Evolutionary conservation across 2,329 filamentous ascomycete genomes (phyloP).

Genomic region (Teratosphaeria gauchensis): DNA sequence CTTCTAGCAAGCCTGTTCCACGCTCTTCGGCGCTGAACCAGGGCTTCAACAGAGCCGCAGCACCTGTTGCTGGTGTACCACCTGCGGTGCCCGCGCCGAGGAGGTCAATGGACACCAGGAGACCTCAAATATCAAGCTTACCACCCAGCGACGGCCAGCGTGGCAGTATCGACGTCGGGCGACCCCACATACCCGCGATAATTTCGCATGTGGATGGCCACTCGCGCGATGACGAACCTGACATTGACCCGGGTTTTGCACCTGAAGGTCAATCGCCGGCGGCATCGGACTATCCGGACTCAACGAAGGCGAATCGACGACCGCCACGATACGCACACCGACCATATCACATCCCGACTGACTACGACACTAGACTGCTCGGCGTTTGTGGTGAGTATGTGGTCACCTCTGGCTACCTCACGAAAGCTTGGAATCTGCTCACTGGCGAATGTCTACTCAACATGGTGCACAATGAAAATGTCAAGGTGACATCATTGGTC

Average conservation of each 20-base stretch:
- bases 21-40: constrained; percentile 16
- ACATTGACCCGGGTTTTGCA: constrained; percentile 19
- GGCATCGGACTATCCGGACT: constrained; percentile 62
- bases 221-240: constrained; percentile 33
- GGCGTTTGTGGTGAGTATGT: constrained; percentile 82
- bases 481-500: constrained; percentile 68
- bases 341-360: constrained; percentile 66
- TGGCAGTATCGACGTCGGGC: constrained; percentile 34
- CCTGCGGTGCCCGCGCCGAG: constrained; percentile 27
- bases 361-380: constrained; percentile 77
- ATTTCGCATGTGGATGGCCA: constrained; percentile 24
- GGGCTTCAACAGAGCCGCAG: constrained; percentile 16
- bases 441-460: constrained; percentile 76
- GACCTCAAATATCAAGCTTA: constrained; percentile 4
- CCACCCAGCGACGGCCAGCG: constrained; percentile 21
- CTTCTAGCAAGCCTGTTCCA: constrained; percentile 14
- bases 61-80: constrained; percentile 4
- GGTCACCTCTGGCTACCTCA: constrained; percentile 78
- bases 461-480: constrained; percentile 71
- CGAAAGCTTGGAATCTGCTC: constrained; percentile 75
- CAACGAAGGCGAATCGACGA: constrained; percentile 72
- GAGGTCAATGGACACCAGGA: constrained; percentile 19
- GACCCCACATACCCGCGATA: constrained; percentile 7
- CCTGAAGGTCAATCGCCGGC: constrained; percentile 8
- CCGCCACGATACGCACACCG: constrained; percentile 66